Evolutionary conservation across 176 grass and related monocot species (phyloP).

Genomic region (Panicum miliaceum): DNA sequence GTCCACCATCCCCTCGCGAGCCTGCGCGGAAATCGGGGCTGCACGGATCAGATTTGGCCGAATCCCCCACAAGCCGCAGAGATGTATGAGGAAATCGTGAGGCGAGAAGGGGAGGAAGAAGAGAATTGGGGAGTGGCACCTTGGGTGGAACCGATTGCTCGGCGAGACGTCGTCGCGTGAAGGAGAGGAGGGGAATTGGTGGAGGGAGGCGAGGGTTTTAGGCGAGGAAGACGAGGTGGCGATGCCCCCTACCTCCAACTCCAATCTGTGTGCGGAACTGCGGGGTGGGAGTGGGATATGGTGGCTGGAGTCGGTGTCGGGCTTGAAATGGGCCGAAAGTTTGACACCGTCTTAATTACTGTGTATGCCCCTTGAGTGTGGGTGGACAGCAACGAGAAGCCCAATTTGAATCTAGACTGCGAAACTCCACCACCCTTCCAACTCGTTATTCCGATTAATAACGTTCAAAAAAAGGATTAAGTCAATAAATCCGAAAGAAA

Average conservation of each 20-base stretch:
- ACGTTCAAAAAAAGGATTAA: too few species aligned
- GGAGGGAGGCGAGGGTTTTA: slow-evolving; percentile 37
- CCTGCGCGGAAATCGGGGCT: slow-evolving; percentile 33
- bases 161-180: neutral
- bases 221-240: neutral
- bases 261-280: neutral
- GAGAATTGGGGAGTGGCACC: neutral
- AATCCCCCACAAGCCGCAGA: neutral
- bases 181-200: neutral
- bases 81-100: neutral
- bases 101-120: neutral
- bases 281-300: neutral
- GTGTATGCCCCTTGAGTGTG: too few species aligned
- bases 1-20: slow-evolving; percentile 53
- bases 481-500: too few species aligned
- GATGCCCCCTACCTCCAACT: neutral
- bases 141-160: slow-evolving; percentile 4
- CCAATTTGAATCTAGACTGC: too few species aligned
- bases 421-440: too few species aligned
- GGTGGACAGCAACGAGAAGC: too few species aligned
- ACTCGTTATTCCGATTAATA: too few species aligned
- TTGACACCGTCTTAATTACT: neutral
- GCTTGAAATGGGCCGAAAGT: slow-evolving; percentile 12
- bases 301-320: neutral
- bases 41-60: slow-evolving; percentile 24